Evolutionary conservation across 75 land plant genomes (phyloP).

Genomic region (Sequoiadendron giganteum): DNA sequence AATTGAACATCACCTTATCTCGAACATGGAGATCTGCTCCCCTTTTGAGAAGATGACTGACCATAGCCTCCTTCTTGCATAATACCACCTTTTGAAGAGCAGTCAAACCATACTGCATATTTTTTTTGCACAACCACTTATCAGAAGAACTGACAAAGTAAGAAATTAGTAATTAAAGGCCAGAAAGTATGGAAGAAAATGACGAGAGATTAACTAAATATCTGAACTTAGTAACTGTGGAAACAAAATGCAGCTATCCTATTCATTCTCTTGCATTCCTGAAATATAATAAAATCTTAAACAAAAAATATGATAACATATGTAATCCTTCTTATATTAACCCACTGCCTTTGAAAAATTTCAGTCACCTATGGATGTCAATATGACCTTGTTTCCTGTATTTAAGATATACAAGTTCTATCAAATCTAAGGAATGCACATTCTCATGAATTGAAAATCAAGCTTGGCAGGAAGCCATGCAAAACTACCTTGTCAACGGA

Average conservation of each 20-base stretch:
- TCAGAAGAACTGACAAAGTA: neutral
- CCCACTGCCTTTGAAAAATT: neutral
- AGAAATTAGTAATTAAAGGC: neutral
- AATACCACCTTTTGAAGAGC: constrained; percentile 72
- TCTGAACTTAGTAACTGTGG: neutral
- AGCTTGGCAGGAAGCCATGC: neutral
- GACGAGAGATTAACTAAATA: neutral
- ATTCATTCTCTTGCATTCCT: neutral
- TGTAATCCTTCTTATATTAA: neutral
- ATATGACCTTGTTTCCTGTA: neutral
- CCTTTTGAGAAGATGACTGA: constrained; percentile 73
- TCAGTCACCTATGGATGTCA: neutral
- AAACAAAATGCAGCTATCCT: constrained; percentile 1
- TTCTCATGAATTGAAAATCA: neutral
- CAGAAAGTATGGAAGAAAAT: neutral
- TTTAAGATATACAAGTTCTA: neutral
- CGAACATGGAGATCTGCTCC: constrained; percentile 67
- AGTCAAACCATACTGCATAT: constrained; percentile 66
- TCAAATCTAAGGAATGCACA: neutral
- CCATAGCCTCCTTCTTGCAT: constrained; percentile 75
- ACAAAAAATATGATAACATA: neutral
- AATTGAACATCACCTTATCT: constrained; percentile 48
- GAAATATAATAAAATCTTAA: neutral
- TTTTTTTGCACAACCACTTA: neutral
- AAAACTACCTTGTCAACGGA: constrained; percentile 40